Evolutionary conservation across 2,329 filamentous ascomycete genomes (phyloP).

Genomic region (Colletotrichum sp.): DNA sequence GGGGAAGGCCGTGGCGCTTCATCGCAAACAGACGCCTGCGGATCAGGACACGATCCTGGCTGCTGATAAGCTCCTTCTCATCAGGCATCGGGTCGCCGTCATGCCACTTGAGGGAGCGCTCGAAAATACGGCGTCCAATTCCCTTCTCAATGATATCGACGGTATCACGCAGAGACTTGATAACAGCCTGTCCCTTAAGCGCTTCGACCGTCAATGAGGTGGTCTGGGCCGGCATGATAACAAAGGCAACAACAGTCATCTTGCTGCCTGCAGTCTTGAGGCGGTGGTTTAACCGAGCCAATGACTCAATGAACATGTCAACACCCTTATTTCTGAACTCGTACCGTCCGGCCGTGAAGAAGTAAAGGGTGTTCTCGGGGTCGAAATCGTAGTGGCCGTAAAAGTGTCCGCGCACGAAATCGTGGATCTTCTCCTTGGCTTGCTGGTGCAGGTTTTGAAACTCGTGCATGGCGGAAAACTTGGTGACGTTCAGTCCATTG

Average conservation of each 20-base stretch:
- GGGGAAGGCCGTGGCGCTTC: conserved; percentile 89
- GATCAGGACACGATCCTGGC: conserved; percentile 89
- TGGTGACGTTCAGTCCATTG: conserved; percentile 97
- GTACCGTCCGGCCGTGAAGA: conserved; percentile 96
- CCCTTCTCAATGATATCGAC: conserved; percentile 91
- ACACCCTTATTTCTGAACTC: conserved; percentile 99
- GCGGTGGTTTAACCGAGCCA: conserved; percentile 92
- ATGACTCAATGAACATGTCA: conserved; percentile 98
- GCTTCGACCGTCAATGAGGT: conserved; percentile 94
- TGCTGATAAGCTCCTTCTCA: conserved; percentile 93
- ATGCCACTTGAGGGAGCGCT: conserved; percentile 93
- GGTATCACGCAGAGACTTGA: conserved; percentile 94
- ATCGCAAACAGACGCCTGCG: conserved; percentile 93
- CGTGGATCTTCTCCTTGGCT: conserved; percentile 96
- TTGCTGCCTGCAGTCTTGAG: conserved; percentile 86
- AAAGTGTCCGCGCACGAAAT: conserved; percentile 97
- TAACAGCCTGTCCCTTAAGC: conserved; percentile 93
- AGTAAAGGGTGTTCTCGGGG: conserved; percentile 93
- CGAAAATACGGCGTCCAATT: conserved; percentile 92
- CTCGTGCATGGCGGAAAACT: conserved; percentile 97
- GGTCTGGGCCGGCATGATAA: conserved; percentile 98
- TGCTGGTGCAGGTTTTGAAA: conserved; percentile 98
- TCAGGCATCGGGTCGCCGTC: conserved; percentile 93
- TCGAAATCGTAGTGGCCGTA: conserved; percentile 99
- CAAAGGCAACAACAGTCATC: conserved; percentile 93